Percentiles rank a stretch among this genome's conserved stretches.
Conservation (phyloP, 352 stramenopile genomes). For the Globisporangium perplexum region DNA sequence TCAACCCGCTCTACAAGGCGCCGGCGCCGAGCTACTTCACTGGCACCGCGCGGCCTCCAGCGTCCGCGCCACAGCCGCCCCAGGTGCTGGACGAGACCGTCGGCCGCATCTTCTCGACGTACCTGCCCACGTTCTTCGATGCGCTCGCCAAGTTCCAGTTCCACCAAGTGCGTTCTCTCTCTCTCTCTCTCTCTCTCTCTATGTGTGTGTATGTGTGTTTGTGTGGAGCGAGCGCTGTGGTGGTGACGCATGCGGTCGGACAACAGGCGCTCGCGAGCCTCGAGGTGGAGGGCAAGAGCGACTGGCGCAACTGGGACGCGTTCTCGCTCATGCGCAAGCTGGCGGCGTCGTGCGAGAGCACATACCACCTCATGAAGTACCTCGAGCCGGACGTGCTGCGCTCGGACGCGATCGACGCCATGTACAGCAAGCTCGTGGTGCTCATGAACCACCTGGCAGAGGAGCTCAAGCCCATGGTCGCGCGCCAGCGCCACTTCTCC, state of each 20-base stretch:
- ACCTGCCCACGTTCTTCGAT: conserved; percentile 54
- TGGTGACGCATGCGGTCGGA: neutral
- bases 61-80: conserved; percentile 4
- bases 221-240: neutral
- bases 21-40: conserved; percentile 16
- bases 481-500: conserved; percentile 20
- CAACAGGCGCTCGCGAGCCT: conserved; percentile 31
- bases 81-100: conserved; percentile 38
- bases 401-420: conserved; percentile 49
- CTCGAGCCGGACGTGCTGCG: conserved; percentile 42
- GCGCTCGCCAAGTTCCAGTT: conserved; percentile 58
- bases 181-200: too few relatives aligned
- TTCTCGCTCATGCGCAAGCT: conserved; percentile 56
- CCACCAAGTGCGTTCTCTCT: conserved; percentile 27
- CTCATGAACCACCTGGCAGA: conserved; percentile 53
- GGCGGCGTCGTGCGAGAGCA: conserved; percentile 60
- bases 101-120: conserved; percentile 39
- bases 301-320: conserved; percentile 45
- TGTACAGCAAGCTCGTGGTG: conserved; percentile 57
- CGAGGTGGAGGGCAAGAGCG: conserved; percentile 30
- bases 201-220: neutral
- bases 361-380: conserved; percentile 71
- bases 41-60: conserved; percentile 8
- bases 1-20: conserved; percentile 40
- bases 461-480: conserved; percentile 43